Percentiles rank a stretch among this genome's conserved stretches.
Conservation (phyloP, 106 monocot species). For the Dendrobium huoshanense region DNA sequence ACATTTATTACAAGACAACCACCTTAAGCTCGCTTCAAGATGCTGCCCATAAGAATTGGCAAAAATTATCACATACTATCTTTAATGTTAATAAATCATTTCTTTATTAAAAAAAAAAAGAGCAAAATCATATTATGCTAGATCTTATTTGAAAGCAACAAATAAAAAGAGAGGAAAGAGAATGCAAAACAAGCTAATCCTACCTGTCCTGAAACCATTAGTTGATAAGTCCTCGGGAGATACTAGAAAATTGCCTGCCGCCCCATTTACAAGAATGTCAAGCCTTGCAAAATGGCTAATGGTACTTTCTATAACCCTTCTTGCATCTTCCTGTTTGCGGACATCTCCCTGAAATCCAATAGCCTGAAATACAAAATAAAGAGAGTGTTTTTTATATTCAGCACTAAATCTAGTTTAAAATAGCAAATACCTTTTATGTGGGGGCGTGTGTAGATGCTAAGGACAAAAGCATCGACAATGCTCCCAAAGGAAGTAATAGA, state of each 20-base stretch:
- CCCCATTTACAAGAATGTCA: conserved; percentile 95
- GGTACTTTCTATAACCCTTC: conserved; percentile 52
- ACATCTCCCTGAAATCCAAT: conserved; percentile 89
- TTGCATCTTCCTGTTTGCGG: conserved; percentile 74
- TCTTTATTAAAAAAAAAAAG: background rate
- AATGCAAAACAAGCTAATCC: background rate
- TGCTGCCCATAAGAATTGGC: no score
- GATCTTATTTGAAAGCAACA: background rate
- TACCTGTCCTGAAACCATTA: conserved; percentile 85
- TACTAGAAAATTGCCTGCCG: conserved; percentile 89
- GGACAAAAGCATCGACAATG: no score
- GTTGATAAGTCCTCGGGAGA: conserved; percentile 85
- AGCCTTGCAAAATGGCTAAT: conserved; percentile 72
- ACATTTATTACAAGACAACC: no score
- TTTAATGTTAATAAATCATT: background rate
- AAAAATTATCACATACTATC: no score
- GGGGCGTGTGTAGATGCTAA: no score
- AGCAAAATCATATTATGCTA: background rate
- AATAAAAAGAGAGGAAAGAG: background rate
- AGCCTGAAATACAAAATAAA: conserved; percentile 30
- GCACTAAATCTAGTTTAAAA: no score
- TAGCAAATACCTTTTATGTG: no score
- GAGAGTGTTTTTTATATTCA: no score
- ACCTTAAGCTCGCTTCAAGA: no score
- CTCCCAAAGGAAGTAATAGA: no score